Percentiles rank a stretch among this genome's conserved stretches.
Conservation (phyloP, 177 flowering plant genomes). For the Tripterygium wilfordii region DNA sequence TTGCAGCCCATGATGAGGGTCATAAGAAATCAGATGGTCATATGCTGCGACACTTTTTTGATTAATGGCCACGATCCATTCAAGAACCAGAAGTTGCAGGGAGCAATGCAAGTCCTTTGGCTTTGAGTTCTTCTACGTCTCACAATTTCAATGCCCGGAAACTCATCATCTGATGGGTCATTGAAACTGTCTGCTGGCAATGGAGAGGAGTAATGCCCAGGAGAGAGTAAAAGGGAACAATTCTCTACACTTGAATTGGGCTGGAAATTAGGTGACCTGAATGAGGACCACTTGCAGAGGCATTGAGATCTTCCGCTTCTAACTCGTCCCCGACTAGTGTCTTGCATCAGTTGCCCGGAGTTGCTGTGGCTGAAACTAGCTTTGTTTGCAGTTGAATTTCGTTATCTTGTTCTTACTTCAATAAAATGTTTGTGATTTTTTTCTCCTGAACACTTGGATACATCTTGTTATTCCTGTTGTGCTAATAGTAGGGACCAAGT, state of each 20-base stretch:
- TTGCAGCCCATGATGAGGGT: conserved; percentile 20
- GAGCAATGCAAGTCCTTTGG: conserved; percentile 13
- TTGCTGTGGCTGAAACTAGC: conserved; percentile 40
- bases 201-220: conserved; percentile 12
- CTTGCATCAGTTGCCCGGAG: conserved; percentile 45
- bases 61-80: conserved; percentile 68
- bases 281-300: conserved; percentile 94
- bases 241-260: conserved; percentile 43
- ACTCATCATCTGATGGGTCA: conserved; percentile 56
- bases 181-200: conserved; percentile 73
- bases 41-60: conserved; percentile 66
- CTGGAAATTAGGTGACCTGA: conserved; percentile 33
- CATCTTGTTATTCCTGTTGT: no score
- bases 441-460: no score
- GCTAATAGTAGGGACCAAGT: no score
- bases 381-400: conserved; percentile 33
- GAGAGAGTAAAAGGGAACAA: conserved; percentile 16
- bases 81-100: conserved; percentile 27
- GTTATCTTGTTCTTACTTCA: no score
- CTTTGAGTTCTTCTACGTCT: conserved; percentile 37
- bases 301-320: conserved; percentile 52
- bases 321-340: conserved; percentile 62
- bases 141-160: conserved; percentile 50
- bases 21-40: conserved; percentile 34
- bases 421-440: no score